Base-by-base conservation (phyloP, 495 filamentous ascomycete genomes). In the Aspergillus egyptiacus region DNA sequence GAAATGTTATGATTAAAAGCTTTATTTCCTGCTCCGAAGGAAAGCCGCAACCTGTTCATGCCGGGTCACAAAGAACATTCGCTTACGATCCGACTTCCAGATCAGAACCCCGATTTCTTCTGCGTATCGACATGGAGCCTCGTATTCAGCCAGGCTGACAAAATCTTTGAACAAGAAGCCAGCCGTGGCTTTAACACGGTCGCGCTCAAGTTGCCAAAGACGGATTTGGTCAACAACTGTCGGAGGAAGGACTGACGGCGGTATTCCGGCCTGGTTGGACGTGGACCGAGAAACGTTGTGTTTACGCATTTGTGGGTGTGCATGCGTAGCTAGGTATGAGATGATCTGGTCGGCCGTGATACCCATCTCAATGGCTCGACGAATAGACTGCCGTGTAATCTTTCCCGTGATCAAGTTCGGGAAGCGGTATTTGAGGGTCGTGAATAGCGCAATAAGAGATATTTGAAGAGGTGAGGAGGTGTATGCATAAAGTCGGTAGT, bases 161-260 rank as follows among this genome's bases (percentile, higher is more conserved):
- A 97, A 96, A 34, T 96, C 91, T 52, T 84, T 85, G 75, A 98
- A 95, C 25, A 96, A 62, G 63, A 85, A 96, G 2, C 93, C 93
- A 5, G 75, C 64, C 9, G 81, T 89, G 5, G 85, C 76, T 61
- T 83, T 83, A 74, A 97, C 91, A 41, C 93, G 78, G 63, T 98
- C 94, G 24, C 89, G 86, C 63, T 98, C 94, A 42, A 96, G 85
- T 71, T 98, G 93, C 93, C 93, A 98, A 8, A 98, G 78, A 5
- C 91, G 76, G 52, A 98, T 96, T 70, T 98, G 93, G 71, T 98
- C 93, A 33, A 96, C 87, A 20, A 98, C 94, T 0, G 94, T 97
- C 2, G 93, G 89, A 2, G 94, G 93, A 1, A 97, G 73, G 6
- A 95, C 72, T 13, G 86, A 83, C 8, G 55, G 64, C 2, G 59